Evolutionary conservation across 2,329 filamentous ascomycete genomes (phyloP).

Genomic region (Dactylellina drechsleri): DNA sequence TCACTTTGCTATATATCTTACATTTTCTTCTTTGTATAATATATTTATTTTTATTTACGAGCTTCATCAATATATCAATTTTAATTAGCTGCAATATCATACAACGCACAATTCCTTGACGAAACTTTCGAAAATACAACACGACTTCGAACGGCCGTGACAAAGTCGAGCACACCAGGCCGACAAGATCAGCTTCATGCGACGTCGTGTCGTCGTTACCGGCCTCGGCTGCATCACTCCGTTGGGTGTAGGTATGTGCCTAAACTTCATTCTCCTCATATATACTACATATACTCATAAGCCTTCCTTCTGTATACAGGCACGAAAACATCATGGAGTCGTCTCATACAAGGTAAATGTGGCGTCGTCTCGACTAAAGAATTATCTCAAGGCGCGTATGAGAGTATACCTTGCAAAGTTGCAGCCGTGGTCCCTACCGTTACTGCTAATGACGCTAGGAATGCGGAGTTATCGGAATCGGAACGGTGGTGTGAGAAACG

Average conservation of each 20-base stretch:
- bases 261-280: neutral
- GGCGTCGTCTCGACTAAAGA: slow-evolving; percentile 79
- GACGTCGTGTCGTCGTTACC: slow-evolving; percentile 81
- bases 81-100: slow-evolving; percentile 43
- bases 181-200: slow-evolving; percentile 60
- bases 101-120: slow-evolving; percentile 45
- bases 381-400: slow-evolving; percentile 65
- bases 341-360: slow-evolving; percentile 80
- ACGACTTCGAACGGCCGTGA: slow-evolving; percentile 6
- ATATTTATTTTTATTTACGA: slow-evolving; percentile 17
- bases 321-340: slow-evolving; percentile 79
- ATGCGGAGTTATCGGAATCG: neutral
- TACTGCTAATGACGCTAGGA: slow-evolving; percentile 11
- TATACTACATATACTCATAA: slow-evolving; percentile 11
- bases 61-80: slow-evolving; percentile 1
- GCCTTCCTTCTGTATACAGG: slow-evolving; percentile 63
- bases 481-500: slow-evolving; percentile 55
- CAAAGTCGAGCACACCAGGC: neutral
- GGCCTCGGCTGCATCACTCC: slow-evolving; percentile 85
- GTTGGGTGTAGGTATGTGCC: slow-evolving; percentile 75
- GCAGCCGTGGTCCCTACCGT: slow-evolving; percentile 81
- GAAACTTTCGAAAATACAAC: slow-evolving; percentile 38
- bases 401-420: slow-evolving; percentile 83
- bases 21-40: slow-evolving; percentile 10
- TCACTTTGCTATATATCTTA: neutral